These are phyloP conservation scores for Chrysoporthe cubensis DNA, from an alignment of 2,329 filamentous ascomycete species.

Conservation along the genomic window DNA sequence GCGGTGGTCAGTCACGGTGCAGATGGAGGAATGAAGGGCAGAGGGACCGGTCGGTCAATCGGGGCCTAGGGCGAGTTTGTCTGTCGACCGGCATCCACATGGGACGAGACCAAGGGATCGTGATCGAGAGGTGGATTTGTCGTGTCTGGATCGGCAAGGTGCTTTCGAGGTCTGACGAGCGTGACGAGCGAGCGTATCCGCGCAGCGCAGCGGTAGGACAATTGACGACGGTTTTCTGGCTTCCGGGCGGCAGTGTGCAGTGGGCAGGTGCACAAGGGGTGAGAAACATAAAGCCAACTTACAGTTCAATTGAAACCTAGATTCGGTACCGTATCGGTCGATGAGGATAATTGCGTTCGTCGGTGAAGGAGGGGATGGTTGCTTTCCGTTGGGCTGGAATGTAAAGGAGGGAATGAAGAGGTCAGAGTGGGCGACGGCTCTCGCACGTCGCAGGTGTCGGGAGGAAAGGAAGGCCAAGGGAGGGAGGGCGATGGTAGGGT, in stretches of 20 bases:
- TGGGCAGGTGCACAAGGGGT: background rate
- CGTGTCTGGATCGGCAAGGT: constrained; percentile 6
- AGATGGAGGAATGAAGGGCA: constrained; percentile 7
- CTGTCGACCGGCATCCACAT: background rate
- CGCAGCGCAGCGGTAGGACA: constrained; percentile 22
- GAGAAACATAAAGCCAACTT: constrained; percentile 30
- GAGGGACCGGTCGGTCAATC: constrained; percentile 5
- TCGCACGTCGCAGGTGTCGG: constrained; percentile 5
- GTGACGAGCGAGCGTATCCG: background rate
- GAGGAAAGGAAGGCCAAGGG: constrained; percentile 9
- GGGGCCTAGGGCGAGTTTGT: background rate
- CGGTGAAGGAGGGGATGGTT: constrained; percentile 26
- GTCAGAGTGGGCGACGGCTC: constrained; percentile 21
- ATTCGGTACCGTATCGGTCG: background rate
- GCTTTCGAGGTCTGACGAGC: constrained; percentile 27
- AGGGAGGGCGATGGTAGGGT: constrained; percentile 2
- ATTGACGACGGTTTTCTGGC: constrained; percentile 20
- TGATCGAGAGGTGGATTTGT: background rate
- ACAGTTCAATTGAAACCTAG: constrained; percentile 27
- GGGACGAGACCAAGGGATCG: background rate
- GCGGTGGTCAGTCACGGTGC: constrained; percentile 20
- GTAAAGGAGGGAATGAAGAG: constrained; percentile 30
- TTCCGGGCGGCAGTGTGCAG: constrained; percentile 22
- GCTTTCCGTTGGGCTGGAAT: constrained; percentile 26
- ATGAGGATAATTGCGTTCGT: constrained; percentile 18